Percentiles rank a stretch among this genome's conserved stretches.
Conservation (phyloP, 1,284 basidiomycete genomes). For the Gymnopus androsaceus region DNA sequence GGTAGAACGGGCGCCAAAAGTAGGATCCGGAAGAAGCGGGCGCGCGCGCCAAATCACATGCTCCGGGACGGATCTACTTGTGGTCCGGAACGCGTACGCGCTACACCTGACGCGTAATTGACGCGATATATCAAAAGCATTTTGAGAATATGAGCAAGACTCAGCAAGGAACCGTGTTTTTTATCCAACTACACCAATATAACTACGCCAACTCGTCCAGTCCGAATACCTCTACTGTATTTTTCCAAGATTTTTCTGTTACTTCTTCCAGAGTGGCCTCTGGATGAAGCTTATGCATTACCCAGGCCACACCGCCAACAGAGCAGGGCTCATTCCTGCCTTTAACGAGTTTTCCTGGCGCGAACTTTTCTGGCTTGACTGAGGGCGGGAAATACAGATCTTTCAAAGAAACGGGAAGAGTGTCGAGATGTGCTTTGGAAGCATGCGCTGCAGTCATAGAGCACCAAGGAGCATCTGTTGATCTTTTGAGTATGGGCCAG, state of each 20-base stretch:
- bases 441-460: conserved; percentile 78
- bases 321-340: conserved; percentile 81
- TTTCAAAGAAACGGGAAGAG: conserved; percentile 51
- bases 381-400: conserved; percentile 55
- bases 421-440: conserved; percentile 58
- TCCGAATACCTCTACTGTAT: conserved; percentile 66
- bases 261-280: conserved; percentile 61
- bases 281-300: conserved; percentile 59
- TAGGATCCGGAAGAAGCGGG: too few species aligned
- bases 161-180: too few species aligned
- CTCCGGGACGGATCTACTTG: too few species aligned
- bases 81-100: too few species aligned
- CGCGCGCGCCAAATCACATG: too few species aligned
- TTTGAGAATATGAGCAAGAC: too few species aligned
- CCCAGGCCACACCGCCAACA: conserved; percentile 78
- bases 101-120: too few species aligned
- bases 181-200: too few species aligned
- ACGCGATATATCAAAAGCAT: too few species aligned
- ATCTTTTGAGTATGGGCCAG: neutral
- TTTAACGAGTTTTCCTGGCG: conserved; percentile 69
- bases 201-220: conserved; percentile 39
- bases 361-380: conserved; percentile 71
- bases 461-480: conserved; percentile 83
- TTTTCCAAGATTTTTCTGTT: conserved; percentile 63
- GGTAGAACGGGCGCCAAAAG: too few species aligned